Evolutionary conservation across 352 stramenopile genomes (phyloP).

Genomic region (Phytophthora lateralis): DNA sequence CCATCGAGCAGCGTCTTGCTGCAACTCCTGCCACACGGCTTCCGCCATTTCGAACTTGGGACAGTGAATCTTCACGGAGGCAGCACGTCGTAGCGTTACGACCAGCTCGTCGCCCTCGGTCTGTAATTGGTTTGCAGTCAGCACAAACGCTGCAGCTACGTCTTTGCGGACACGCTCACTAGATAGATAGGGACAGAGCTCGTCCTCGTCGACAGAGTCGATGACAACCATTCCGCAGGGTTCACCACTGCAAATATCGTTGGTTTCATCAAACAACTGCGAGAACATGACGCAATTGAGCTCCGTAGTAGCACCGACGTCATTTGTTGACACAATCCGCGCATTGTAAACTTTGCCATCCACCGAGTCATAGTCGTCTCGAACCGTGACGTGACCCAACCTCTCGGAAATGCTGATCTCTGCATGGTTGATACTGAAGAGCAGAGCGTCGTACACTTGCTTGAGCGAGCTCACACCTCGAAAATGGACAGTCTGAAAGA

Average conservation of each 20-base stretch:
- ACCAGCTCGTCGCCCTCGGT: constrained; percentile 9
- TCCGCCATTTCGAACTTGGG: constrained; percentile 18
- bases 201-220: constrained; percentile 33
- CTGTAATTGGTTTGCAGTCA: constrained; percentile 10
- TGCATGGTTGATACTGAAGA: constrained; percentile 17
- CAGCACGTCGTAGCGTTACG: constrained; percentile 26
- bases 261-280: not conserved
- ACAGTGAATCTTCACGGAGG: constrained; percentile 18
- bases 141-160: constrained; percentile 11
- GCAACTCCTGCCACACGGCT: constrained; percentile 12
- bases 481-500: constrained; percentile 40
- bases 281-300: constrained; percentile 15
- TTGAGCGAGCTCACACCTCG: constrained; percentile 21
- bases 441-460: constrained; percentile 13
- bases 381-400: constrained; percentile 34
- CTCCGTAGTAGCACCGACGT: constrained; percentile 8
- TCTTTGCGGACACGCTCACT: constrained; percentile 27
- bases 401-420: constrained; percentile 43
- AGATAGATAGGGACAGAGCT: constrained; percentile 24
- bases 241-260: constrained; percentile 1
- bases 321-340: constrained; percentile 21
- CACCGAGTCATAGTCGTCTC: constrained; percentile 34
- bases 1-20: constrained; percentile 26
- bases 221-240: constrained; percentile 16
- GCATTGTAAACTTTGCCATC: constrained; percentile 24